These are phyloP conservation scores for Carex pumila DNA, from an alignment of 176 grass and related monocot genomes.

Conservation along the genomic window DNA sequence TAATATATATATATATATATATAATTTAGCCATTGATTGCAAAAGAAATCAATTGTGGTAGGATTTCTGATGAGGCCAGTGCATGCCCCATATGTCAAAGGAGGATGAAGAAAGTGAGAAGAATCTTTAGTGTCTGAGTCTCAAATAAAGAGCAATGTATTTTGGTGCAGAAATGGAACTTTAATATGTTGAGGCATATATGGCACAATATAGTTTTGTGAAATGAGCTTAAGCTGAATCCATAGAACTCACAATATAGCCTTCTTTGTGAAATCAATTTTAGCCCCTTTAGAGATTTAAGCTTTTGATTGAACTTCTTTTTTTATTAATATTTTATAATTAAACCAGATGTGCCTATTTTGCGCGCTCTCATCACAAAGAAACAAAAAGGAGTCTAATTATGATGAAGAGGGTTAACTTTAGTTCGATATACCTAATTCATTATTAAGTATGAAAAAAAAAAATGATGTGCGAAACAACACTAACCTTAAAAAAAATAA, in stretches of 20 bases:
- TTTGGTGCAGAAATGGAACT: neutral
- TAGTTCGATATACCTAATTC: too few species aligned
- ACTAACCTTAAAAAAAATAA: too few species aligned
- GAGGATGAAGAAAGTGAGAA: constrained; percentile 74
- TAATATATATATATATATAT: too few species aligned
- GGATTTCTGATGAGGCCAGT: constrained; percentile 47
- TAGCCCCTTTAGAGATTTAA: neutral
- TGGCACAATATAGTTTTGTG: neutral
- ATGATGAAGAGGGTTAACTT: too few species aligned
- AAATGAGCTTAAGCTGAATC: neutral
- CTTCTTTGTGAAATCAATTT: neutral
- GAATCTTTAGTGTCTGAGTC: constrained; percentile 51
- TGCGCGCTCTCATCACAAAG: neutral
- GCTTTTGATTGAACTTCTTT: neutral
- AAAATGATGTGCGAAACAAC: too few species aligned
- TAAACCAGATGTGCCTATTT: neutral
- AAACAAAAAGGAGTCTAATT: too few species aligned
- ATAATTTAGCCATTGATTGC: neutral
- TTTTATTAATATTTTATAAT: neutral
- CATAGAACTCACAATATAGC: neutral
- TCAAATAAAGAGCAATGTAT: neutral
- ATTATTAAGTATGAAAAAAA: too few species aligned
- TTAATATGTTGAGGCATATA: neutral
- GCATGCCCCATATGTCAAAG: constrained; percentile 57
- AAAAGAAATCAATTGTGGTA: constrained; percentile 22